A percentile compares a stretch with the other conserved stretches of the same genome.
Evolutionary conservation across 176 grass and related monocot genomes (phyloP).

Genomic region (Areca catechu): DNA sequence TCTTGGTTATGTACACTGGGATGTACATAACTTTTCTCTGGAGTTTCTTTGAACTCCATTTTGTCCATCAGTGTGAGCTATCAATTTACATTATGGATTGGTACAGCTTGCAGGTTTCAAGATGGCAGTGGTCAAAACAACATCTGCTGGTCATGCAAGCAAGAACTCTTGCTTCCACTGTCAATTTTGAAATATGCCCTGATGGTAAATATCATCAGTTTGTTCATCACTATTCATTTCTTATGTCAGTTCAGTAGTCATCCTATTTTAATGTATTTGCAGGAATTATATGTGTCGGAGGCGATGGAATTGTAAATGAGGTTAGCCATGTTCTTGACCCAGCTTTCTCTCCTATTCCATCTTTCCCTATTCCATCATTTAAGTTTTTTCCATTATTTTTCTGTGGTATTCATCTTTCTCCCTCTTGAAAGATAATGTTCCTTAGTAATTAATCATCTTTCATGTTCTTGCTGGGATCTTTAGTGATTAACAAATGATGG

Average conservation of each 20-base stretch:
- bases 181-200: conserved; percentile 59
- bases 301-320: conserved; percentile 93
- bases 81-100: conserved; percentile 45
- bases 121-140: conserved; percentile 83
- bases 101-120: conserved; percentile 82
- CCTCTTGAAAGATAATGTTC: too few relatives aligned
- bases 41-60: too few relatives aligned
- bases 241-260: too few relatives aligned
- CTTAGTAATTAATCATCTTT: too few relatives aligned
- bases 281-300: conserved; percentile 87
- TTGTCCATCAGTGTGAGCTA: not conserved
- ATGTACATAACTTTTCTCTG: too few relatives aligned
- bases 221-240: conserved; percentile 6
- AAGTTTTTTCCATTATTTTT: not conserved
- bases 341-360: not conserved
- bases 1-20: too few relatives aligned
- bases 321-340: conserved; percentile 1
- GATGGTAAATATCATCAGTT: conserved; percentile 39
- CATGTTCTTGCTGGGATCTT: too few relatives aligned
- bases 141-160: conserved; percentile 81
- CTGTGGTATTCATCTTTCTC: too few relatives aligned
- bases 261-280: conserved; percentile 9
- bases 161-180: conserved; percentile 58
- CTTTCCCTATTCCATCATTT: not conserved
- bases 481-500: too few relatives aligned